These are phyloP conservation scores for Coelastrella sp. DNA, from an alignment of 139 green algal species.

Conservation along the genomic window DNA sequence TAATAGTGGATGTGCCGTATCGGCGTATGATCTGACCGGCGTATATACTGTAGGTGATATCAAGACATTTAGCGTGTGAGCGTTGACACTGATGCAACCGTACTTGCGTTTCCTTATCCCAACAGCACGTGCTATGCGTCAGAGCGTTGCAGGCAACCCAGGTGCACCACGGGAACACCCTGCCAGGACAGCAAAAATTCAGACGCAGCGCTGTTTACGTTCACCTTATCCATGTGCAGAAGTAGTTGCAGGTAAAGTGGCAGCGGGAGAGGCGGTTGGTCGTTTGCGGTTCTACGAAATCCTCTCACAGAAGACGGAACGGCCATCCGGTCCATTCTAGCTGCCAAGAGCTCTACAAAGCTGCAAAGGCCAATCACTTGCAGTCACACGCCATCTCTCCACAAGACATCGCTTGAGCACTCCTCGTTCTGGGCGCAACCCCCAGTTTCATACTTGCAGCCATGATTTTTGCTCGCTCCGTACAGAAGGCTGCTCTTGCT, in stretches of 20 bases:
- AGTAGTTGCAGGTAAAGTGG: background rate
- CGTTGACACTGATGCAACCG: too few relatives aligned
- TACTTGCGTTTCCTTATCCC: too few relatives aligned
- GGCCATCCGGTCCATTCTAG: background rate
- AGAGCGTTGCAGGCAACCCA: background rate
- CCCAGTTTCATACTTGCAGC: background rate
- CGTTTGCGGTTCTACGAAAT: background rate
- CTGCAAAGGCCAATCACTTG: too few relatives aligned
- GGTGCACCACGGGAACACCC: too few relatives aligned
- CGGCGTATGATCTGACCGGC: too few relatives aligned
- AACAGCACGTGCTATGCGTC: background rate
- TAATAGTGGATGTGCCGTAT: too few relatives aligned
- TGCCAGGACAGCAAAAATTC: too few relatives aligned
- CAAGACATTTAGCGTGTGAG: too few relatives aligned
- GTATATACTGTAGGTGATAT: too few relatives aligned
- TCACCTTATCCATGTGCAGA: background rate
- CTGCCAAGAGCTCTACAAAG: too few relatives aligned
- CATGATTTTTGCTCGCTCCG: background rate
- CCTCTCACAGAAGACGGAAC: conserved; percentile 3
- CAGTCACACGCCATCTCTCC: background rate
- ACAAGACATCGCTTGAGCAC: background rate
- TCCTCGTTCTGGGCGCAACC: background rate
- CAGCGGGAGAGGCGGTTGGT: background rate
- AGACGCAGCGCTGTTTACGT: too few relatives aligned
- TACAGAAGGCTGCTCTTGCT: background rate